These are phyloP conservation scores for Calonectria henricotiae DNA, from an alignment of 2,329 filamentous ascomycete genomes.

Conservation along the genomic window DNA sequence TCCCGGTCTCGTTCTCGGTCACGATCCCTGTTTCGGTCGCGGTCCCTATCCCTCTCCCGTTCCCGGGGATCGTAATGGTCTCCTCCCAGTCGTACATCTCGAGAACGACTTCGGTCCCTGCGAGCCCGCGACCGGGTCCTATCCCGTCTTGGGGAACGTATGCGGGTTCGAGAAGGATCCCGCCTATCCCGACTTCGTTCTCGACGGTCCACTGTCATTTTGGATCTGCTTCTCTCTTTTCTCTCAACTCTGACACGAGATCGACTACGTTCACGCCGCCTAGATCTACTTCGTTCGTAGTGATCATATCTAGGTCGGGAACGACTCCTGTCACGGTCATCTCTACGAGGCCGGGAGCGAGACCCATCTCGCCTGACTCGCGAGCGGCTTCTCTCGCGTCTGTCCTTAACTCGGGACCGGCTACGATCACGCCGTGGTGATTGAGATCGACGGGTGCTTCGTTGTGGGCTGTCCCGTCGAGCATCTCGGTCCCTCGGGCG, in stretches of 20 bases:
- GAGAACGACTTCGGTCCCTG: constrained; percentile 55
- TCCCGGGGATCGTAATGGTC: constrained; percentile 58
- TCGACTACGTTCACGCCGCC: constrained; percentile 59
- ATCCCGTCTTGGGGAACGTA: constrained; percentile 53
- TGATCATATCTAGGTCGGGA: constrained; percentile 56
- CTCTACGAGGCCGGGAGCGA: constrained; percentile 59
- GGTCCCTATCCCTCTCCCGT: constrained; percentile 51
- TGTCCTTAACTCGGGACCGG: constrained; percentile 54
- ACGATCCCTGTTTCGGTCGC: constrained; percentile 42
- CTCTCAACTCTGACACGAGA: constrained; percentile 55
- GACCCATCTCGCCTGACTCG: constrained; percentile 59
- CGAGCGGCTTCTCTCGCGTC: constrained; percentile 60
- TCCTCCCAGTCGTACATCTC: constrained; percentile 47
- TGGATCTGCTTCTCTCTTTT: constrained; percentile 57
- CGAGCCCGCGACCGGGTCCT: constrained; percentile 56
- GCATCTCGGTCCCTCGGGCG: constrained; percentile 52
- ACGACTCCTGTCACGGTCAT: constrained; percentile 56
- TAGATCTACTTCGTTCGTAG: constrained; percentile 58
- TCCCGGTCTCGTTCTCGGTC: constrained; percentile 45
- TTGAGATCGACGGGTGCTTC: constrained; percentile 58
- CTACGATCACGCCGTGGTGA: constrained; percentile 60
- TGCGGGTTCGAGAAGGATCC: constrained; percentile 53
- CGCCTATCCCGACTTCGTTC: constrained; percentile 55
- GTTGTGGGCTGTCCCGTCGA: constrained; percentile 54
- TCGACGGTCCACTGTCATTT: constrained; percentile 47